Base-by-base conservation (phyloP, 176 grass and related monocot species). In the Oropetium thomaeum region DNA sequence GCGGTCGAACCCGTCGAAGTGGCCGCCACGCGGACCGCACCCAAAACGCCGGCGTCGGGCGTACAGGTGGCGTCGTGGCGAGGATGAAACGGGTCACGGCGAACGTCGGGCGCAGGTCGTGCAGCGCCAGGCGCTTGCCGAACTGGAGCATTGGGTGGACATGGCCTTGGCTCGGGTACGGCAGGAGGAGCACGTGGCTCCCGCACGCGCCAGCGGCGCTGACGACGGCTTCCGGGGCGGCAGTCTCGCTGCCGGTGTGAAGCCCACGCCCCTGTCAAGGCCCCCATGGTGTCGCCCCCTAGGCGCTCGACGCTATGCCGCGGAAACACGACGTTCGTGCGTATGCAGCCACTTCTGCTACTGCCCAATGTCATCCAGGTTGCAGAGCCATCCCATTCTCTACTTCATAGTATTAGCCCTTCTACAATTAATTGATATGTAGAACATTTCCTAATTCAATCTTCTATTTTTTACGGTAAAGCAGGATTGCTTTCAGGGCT, bases 101-200 rank as follows among this genome's bases (percentile, higher is more conserved):
- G 43, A 96, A 77, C 38, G 92, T 92, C 30, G 80, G 65, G 22
- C 44, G 86, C 68, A 87, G 42, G 65, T 86, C 89, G 65, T 89
- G 80, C 55, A 76, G n/a, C 11, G 81, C 64, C 31, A 92, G 77
- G 59, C 86, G 77, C 65, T 96, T 96, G 51, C 64, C 89, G 63
- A 96, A 92, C 82, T 92, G 92, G 59, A 96, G 83, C 86, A 96
- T 80, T 19, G 89, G 92, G 78, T 92, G 87, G 58, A 96, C 66
- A 81, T 96, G 92, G 79, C 92, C 92, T 74, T 96, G 93, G 84
- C 80, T 87, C 10, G 93, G 93, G 78, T 92, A 96, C 25, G 93
- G 84, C 7, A 96, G 70, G 23, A 92, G 64, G 30, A 96, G 45
- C 15, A 82, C 89, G 76, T 85, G 59, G 5, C 15, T 35, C 0